Evolutionary conservation across 768 basidiomycete genomes (phyloP).

Genomic region (Leucogyrophana mollusca): DNA sequence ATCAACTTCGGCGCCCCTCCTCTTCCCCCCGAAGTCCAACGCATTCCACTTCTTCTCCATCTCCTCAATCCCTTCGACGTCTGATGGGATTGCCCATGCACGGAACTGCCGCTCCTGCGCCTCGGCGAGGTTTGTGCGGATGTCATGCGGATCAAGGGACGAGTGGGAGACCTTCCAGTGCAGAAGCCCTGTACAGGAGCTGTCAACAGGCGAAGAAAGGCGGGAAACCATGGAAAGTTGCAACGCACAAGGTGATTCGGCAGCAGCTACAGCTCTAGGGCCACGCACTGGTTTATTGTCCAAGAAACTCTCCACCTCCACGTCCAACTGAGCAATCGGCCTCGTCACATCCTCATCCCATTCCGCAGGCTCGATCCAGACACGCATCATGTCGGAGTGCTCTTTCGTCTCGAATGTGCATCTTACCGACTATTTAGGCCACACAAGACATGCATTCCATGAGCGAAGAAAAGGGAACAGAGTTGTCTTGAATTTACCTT

Average conservation of each 20-base stretch:
- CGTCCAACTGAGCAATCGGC: slow-evolving; percentile 59
- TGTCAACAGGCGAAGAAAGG: neutral
- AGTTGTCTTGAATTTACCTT: slow-evolving; percentile 45
- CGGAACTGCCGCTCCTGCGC: slow-evolving; percentile 45
- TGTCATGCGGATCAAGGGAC: slow-evolving; percentile 26
- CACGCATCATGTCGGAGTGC: slow-evolving; percentile 41
- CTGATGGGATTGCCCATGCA: slow-evolving; percentile 48
- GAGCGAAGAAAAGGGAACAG: neutral
- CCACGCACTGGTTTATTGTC: slow-evolving; percentile 36
- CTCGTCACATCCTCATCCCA: slow-evolving; percentile 28
- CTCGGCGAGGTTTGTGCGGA: slow-evolving; percentile 33
- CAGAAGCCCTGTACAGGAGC: slow-evolving; percentile 49
- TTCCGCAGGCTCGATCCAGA: slow-evolving; percentile 66
- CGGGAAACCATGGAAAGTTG: neutral
- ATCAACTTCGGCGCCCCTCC: slow-evolving; percentile 2
- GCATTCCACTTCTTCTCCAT: slow-evolving; percentile 31
- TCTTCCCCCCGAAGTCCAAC: slow-evolving; percentile 26
- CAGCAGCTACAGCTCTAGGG: slow-evolving; percentile 31
- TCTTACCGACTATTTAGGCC: slow-evolving; percentile 46
- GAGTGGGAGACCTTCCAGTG: slow-evolving; percentile 55
- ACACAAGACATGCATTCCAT: slow-evolving; percentile 1
- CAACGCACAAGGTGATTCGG: slow-evolving; percentile 28
- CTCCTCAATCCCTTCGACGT: slow-evolving; percentile 29
- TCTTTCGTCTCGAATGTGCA: slow-evolving; percentile 62
- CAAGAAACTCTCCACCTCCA: slow-evolving; percentile 48